Percentiles rank a stretch among this genome's conserved stretches.
These are phyloP conservation scores for Phytopythium delawarense DNA, from an alignment of 352 stramenopile species.

Conservation along the genomic window DNA sequence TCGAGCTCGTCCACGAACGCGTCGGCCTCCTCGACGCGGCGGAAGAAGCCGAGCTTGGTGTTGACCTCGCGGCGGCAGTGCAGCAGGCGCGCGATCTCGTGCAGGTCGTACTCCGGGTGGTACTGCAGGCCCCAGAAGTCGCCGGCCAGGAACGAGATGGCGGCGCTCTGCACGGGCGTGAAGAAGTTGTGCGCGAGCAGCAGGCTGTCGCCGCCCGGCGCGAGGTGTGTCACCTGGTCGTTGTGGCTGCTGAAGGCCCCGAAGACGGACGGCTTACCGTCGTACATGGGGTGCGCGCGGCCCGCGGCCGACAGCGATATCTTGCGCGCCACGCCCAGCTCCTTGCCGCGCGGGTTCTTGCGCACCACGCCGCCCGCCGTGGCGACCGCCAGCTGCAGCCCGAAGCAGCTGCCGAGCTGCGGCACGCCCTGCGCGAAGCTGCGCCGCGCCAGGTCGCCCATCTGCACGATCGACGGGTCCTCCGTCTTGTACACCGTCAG, in stretches of 20 bases:
- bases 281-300: conserved; percentile 67
- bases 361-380: conserved; percentile 45
- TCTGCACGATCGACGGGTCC: conserved; percentile 42
- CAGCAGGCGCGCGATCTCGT: conserved; percentile 69
- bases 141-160: conserved; percentile 22
- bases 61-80: conserved; percentile 64
- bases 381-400: conserved; percentile 53
- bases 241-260: conserved; percentile 76
- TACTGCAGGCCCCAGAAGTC: conserved; percentile 82
- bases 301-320: conserved; percentile 52
- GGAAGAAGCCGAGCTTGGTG: conserved; percentile 71
- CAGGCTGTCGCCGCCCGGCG: conserved; percentile 36
- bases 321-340: conserved; percentile 65
- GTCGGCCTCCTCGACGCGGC: conserved; percentile 60
- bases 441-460: conserved; percentile 33
- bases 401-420: conserved; percentile 80
- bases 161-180: conserved; percentile 55
- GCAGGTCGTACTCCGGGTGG: conserved; percentile 73
- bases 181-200: conserved; percentile 54
- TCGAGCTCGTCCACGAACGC: conserved; percentile 75
- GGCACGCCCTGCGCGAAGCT: conserved; percentile 50
- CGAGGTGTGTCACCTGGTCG: conserved; percentile 65
- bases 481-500: conserved; percentile 57
- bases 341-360: conserved; percentile 66
- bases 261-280: conserved; percentile 66